These are phyloP conservation scores for Nicotiana tomentosiformis DNA, from an alignment of 257 asterid species.

Conservation along the genomic window DNA sequence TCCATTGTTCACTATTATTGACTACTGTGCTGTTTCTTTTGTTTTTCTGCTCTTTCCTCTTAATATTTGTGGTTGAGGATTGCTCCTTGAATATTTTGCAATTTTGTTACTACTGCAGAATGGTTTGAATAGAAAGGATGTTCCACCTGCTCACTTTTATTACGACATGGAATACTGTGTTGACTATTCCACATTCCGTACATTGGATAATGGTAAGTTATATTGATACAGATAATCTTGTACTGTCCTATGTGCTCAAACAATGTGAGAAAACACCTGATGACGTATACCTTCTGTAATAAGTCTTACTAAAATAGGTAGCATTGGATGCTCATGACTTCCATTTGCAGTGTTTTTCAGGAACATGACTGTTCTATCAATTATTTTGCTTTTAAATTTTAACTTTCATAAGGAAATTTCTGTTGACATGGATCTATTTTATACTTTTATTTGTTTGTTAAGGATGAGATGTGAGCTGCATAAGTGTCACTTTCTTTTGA, in stretches of 20 bases:
- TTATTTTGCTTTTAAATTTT: not conserved
- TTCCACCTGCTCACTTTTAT: conserved; percentile 51
- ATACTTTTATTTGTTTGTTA: not conserved
- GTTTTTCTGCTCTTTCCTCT: not conserved
- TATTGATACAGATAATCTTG: conserved; percentile 4
- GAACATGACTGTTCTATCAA: not conserved
- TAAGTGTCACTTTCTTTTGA: not conserved
- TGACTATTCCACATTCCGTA: conserved; percentile 75
- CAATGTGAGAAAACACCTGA: not conserved
- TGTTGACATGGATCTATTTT: not conserved
- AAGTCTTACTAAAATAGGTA: not conserved
- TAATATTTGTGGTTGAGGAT: not conserved
- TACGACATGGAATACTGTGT: conserved; percentile 86
- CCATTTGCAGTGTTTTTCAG: not conserved
- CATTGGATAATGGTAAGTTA: conserved; percentile 44
- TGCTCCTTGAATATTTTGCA: not conserved
- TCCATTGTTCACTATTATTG: not conserved
- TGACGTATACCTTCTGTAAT: not conserved
- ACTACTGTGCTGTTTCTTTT: not conserved
- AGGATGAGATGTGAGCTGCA: not conserved
- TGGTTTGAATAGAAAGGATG: conserved; percentile 23
- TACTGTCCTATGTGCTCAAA: not conserved
- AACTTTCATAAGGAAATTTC: not conserved
- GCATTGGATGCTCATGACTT: not conserved
- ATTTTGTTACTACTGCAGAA: conserved; percentile 31